Percentiles rank a stretch among this genome's conserved stretches.
Evolutionary conservation across 2,329 filamentous ascomycete genomes (phyloP).

Genomic region (Hymenoscyphus occultus): DNA sequence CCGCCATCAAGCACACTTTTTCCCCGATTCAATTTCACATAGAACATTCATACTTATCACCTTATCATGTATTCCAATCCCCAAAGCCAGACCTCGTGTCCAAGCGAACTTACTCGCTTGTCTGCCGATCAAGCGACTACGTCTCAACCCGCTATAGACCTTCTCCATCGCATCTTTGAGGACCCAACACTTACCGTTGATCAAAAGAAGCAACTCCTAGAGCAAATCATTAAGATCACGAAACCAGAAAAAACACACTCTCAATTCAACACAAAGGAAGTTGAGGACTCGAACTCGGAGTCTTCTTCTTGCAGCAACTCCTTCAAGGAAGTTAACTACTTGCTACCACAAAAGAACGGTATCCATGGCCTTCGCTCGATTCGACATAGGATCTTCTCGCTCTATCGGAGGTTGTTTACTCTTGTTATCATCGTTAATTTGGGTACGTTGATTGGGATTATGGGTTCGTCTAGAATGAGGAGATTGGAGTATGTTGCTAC

Average conservation of each 20-base stretch:
- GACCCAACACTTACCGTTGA: constrained; percentile 1
- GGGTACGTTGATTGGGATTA: constrained; percentile 38
- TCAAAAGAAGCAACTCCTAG: background rate
- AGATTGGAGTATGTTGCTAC: constrained; percentile 5
- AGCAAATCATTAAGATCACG: background rate
- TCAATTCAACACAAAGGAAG: background rate
- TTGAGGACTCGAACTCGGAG: constrained; percentile 12
- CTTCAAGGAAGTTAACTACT: constrained; percentile 7
- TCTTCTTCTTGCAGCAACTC: constrained; percentile 20
- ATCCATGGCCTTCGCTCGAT: constrained; percentile 36
- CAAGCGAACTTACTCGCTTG: constrained; percentile 18
- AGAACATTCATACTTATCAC: too few relatives aligned
- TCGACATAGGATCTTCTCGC: constrained; percentile 43
- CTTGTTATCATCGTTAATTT: constrained; percentile 51
- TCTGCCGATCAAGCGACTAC: constrained; percentile 32
- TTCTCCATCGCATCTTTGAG: constrained; percentile 36
- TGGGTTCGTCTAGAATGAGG: constrained; percentile 21
- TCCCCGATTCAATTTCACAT: too few relatives aligned
- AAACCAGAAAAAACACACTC: background rate
- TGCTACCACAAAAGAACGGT: constrained; percentile 42
- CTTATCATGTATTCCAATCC: constrained; percentile 8
- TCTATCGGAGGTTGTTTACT: constrained; percentile 56
- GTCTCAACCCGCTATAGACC: constrained; percentile 36
- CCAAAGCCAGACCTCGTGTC: constrained; percentile 7
- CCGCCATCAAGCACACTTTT: too few relatives aligned